Evolutionary conservation across 768 basidiomycete species (phyloP), one percentile per base, ranked within the genome.

Genomic region (Candolleomyces aberdarensis): DNA sequence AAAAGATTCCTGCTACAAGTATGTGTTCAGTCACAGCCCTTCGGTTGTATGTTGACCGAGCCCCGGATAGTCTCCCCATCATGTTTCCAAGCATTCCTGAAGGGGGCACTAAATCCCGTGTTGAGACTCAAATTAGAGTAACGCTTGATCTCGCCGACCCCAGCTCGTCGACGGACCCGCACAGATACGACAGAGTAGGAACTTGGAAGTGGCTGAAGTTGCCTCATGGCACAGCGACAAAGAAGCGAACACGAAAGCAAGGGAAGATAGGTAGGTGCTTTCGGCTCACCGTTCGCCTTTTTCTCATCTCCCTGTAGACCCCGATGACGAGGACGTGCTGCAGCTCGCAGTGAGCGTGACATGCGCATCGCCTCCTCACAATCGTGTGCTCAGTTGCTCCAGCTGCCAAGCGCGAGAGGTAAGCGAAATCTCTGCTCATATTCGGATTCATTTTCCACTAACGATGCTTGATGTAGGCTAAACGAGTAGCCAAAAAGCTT

Each of bases 91-190:
- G 86, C 67, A 86, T 96, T 57, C 93, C 94, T 5, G 84, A 85
- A 66, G 76, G 79, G 48, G 94, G 94, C 26, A 88, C 94, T 14
- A 96, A 96, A 74, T 94, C 91, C 51, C 85, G 94, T 39, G 94
- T 96, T n/a, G 94, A 96, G 72, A 96, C 94, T 3, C 94, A 96
- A 78, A 87, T 96, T 53, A 87, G 94, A 69, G 84, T 96, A 44
- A 85, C 88, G 3, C 79, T 96, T 43, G 90, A 94, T 69, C 78
- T 93, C 53, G 89, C 89, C 5, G 85, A 89, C 66, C 79, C 86
- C 22, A 86, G 81, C 66, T 83, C 87, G 5, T 80, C 83, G 1
- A 78, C 80, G 8, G 84, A 90, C 63, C 83, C 83, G 6, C 72
- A 73, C 68, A 85, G 83, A 64, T 92, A 92, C 65, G 87, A 91